Evolutionary conservation across 2,329 filamentous ascomycete species (phyloP), one percentile per base, ranked within the genome.

Genomic region (Ophiostoma quercus): DNA sequence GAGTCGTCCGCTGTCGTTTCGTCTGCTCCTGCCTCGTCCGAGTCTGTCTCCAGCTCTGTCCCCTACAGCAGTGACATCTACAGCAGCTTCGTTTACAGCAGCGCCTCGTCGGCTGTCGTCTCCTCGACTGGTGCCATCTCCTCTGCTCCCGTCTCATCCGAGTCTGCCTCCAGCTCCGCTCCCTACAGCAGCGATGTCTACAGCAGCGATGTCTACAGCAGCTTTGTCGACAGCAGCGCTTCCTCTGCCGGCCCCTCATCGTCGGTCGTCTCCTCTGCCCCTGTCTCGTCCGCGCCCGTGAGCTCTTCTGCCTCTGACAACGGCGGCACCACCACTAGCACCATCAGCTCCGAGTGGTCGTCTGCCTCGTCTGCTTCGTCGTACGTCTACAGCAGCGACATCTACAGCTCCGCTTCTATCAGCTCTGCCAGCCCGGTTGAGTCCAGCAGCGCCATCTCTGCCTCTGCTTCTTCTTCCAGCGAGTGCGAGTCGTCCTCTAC

Each of bases 371-470:
- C 60, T 63, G 60, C 51, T 29, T 57, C 51, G 51, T 57, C 51
- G 7, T 57, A 57, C 41, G 25, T 54, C 29, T 68, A 57, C 66
- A 22, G 37, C 25, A 57, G 47, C 25, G 66, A 29, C 3, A 37
- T 25, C 34, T 22, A 41, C 63, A 66, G 63, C 63, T 51, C 22
- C 32, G 43, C 66, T 8, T 51, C 66, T 32, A 57, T 39, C 51
- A 70, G n/a, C 47, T 41, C 19, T 66, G 51, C 16, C 22, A 62
- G 51, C 67, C 67, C 67, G 2, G 67, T 68, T 47, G 66, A 62
- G 57, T 62, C 57, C 3, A 62, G 57, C 57, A 62, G 57, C 25
- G 57, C 57, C 12, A 6, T 32, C 22, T 67, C 66, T 47, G 25
- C 29, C 11, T 39, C 66, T 32, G 25, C 19, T 11, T 39, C n/a